phyloP scores from a whole-genome alignment of 805 yeast species.

The Kluyveromyces starmeri region DNA sequence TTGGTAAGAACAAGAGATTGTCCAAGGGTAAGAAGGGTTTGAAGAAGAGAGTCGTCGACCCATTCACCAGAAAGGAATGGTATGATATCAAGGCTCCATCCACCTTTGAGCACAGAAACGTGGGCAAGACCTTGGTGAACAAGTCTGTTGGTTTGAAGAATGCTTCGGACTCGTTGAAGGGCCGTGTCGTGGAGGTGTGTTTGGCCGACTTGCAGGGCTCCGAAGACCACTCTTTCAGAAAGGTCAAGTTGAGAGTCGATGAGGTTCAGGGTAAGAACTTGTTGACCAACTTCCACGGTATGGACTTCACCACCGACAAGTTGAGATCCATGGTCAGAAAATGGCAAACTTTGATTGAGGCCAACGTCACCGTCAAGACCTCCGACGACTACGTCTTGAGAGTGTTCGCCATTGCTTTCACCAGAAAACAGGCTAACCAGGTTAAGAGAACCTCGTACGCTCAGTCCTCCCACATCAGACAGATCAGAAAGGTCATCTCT shows the following conservation, averaged over 20 bases:
- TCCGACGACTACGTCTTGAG: constrained; percentile 95
- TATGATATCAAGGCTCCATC: constrained; percentile 98
- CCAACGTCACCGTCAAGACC: constrained; percentile 96
- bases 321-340: constrained; percentile 96
- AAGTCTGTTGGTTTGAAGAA: constrained; percentile 96
- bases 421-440: constrained; percentile 95
- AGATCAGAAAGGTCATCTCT: constrained; percentile 92
- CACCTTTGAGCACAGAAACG: constrained; percentile 96
- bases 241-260: constrained; percentile 94
- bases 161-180: constrained; percentile 97
- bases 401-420: constrained; percentile 95
- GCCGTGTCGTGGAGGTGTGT: constrained; percentile 92
- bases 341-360: constrained; percentile 98
- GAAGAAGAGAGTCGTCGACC: constrained; percentile 99
- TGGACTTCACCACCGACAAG: constrained; percentile 97
- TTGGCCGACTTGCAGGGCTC: constrained; percentile 97
- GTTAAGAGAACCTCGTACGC: constrained; percentile 97
- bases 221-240: constrained; percentile 98
- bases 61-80: constrained; percentile 99
- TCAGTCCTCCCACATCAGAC: constrained; percentile 94
- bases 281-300: constrained; percentile 98
- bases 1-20: constrained; percentile 80
- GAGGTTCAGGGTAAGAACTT: constrained; percentile 99
- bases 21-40: constrained; percentile 92
- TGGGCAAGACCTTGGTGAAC: constrained; percentile 98